Evolutionary conservation across 2,329 filamentous ascomycete genomes (phyloP).

Genomic region (Monosporascus sp.): DNA sequence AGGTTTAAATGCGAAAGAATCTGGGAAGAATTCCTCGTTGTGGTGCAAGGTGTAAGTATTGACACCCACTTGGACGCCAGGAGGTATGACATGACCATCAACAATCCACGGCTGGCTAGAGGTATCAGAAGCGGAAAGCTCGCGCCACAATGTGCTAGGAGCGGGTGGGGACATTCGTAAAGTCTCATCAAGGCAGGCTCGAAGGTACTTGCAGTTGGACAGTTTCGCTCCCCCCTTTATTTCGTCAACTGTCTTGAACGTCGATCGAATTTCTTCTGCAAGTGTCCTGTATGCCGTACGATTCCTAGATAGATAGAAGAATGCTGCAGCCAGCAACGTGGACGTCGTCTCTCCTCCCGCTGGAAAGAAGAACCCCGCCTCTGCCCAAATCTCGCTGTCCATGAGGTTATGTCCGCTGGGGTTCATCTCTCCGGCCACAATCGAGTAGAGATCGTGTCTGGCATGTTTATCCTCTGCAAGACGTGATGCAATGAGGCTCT

Average conservation of each 20-base stretch:
- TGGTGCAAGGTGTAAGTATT: constrained; percentile 16
- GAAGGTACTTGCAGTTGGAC: constrained; percentile 12
- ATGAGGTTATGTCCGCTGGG: constrained; percentile 5
- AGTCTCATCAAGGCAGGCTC: constrained; percentile 13
- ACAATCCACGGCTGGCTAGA: constrained; percentile 3
- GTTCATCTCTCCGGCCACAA: constrained; percentile 8
- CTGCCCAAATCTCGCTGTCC: constrained; percentile 36
- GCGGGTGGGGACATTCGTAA: constrained; percentile 14
- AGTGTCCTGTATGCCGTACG: constrained; percentile 9
- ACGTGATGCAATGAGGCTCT: constrained; percentile 10
- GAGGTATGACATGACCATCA: constrained; percentile 12
- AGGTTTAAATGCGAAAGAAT: constrained; percentile 8
- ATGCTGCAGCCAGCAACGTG: constrained; percentile 13
- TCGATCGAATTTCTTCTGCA: constrained; percentile 10
- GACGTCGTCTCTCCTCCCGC: constrained; percentile 18
- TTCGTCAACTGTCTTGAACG: constrained; percentile 8
- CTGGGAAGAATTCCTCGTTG: constrained; percentile 11
- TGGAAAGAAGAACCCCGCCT: constrained; percentile 36
- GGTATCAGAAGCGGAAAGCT: constrained; percentile 5
- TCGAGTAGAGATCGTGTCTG: constrained; percentile 12
- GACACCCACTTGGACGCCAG: constrained; percentile 12
- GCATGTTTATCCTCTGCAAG: constrained; percentile 7
- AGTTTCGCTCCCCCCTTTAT: constrained; percentile 9
- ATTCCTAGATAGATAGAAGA: constrained; percentile 19
- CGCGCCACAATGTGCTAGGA: constrained; percentile 9